Conservation (phyloP, 2,329 filamentous ascomycete genomes). For the Penicillium concentricum region DNA sequence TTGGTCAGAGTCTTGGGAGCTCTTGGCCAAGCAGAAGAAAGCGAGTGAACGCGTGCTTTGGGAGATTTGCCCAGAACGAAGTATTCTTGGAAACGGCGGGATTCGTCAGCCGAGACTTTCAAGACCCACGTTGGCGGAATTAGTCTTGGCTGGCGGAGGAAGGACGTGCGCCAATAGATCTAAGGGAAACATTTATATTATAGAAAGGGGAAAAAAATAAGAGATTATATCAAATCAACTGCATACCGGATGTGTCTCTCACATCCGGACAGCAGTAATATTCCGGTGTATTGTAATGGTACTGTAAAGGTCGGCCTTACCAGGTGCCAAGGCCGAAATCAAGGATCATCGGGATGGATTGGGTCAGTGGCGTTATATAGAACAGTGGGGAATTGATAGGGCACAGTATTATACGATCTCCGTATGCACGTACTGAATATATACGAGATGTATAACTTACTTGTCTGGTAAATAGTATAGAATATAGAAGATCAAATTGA, state of each 20-base stretch:
- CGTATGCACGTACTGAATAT: too few relatives aligned
- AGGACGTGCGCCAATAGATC: background rate
- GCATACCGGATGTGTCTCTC: background rate
- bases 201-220: background rate
- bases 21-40: conserved; percentile 20
- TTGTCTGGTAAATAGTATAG: too few relatives aligned
- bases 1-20: conserved; percentile 13
- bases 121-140: conserved; percentile 25
- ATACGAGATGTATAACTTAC: too few relatives aligned
- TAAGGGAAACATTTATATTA: background rate
- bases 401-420: too few relatives aligned
- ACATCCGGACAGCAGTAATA: background rate
- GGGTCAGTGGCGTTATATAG: background rate
- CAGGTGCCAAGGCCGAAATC: background rate
- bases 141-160: conserved; percentile 23
- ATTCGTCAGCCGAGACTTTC: conserved; percentile 28
- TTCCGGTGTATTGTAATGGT: background rate
- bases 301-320: background rate
- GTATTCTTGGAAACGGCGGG: conserved; percentile 20
- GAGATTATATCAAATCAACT: background rate
- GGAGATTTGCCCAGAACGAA: conserved; percentile 20
- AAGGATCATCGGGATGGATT: background rate
- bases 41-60: conserved; percentile 12
- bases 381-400: too few relatives aligned
- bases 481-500: too few relatives aligned